phyloP scores from a whole-genome alignment of 352 stramenopile genomes.

The Phytophthora ramorum region DNA sequence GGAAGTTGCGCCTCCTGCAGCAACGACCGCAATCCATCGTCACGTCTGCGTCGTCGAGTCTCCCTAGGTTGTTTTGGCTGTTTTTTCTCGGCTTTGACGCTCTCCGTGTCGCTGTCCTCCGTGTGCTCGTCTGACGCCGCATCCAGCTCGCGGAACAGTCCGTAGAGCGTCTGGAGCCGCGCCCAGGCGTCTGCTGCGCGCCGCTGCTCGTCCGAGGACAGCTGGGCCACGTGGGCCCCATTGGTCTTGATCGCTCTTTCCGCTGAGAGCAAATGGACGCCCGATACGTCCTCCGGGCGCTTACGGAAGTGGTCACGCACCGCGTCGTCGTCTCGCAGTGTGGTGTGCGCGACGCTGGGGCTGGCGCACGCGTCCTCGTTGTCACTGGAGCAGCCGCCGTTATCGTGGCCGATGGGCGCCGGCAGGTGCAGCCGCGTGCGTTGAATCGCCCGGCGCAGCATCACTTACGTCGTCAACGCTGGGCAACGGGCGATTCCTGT shows the following conservation, averaged over 20 bases:
- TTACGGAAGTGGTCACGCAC: slow-evolving; percentile 39
- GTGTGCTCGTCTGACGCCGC: slow-evolving; percentile 20
- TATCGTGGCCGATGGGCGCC: slow-evolving; percentile 62
- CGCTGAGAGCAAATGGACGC: slow-evolving; percentile 28
- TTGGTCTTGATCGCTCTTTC: slow-evolving; percentile 3
- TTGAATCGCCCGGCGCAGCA: slow-evolving; percentile 70
- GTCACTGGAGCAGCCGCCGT: slow-evolving; percentile 49
- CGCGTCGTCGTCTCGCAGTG: slow-evolving; percentile 34
- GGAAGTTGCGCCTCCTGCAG: slow-evolving; percentile 48
- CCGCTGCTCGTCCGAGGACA: slow-evolving; percentile 53
- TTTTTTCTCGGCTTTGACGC: slow-evolving; percentile 4
- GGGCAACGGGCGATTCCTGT: neutral
- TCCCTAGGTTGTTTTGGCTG: neutral
- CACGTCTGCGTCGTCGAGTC: slow-evolving; percentile 23
- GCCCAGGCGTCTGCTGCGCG: slow-evolving; percentile 61
- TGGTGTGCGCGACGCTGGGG: slow-evolving; percentile 57
- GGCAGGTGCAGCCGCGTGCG: slow-evolving; percentile 66
- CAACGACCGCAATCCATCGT: slow-evolving; percentile 60
- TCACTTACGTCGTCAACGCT: slow-evolving; percentile 14
- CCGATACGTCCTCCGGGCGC: slow-evolving; percentile 36
- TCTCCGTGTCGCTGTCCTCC: slow-evolving; percentile 35
- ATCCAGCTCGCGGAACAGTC: slow-evolving; percentile 58
- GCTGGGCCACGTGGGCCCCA: slow-evolving; percentile 35
- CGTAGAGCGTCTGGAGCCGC: slow-evolving; percentile 66
- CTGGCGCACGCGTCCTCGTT: slow-evolving; percentile 29